Evolutionary conservation across 2,329 filamentous ascomycete species (phyloP), one percentile per base, ranked within the genome.

Genomic region (Gaeumannomyces tritici): DNA sequence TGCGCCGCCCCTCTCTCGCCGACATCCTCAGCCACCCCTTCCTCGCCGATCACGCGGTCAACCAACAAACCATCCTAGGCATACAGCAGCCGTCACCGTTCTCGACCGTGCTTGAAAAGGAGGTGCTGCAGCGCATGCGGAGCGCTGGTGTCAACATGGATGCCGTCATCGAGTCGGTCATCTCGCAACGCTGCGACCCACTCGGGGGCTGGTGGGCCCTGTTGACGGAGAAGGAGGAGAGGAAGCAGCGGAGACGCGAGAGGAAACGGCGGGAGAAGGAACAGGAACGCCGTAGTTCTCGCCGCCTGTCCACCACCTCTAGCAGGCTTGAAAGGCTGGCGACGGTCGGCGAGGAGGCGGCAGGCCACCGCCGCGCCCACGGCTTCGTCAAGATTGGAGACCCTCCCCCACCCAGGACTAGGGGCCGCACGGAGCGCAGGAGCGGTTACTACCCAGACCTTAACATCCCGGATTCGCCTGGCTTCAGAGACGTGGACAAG

Each of bases 131-230:
- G 65, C 85, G 95, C 28, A 97, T 99, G 93, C 89, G 90, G 64
- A 90, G 89, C 67, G 92, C 95, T 6, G 95, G 95, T 0, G 92
- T 98, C 28, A 90, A 98, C 70, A 95, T 96, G 63, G 95, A 99
- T 71, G 84, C 89, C 64, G 91, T 99, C 9, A 93, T 98, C 66
- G 93, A 98, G 72, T 96, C 95, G 69, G 95, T 99, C 3, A 75
- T 96, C 47, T 86, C 92, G 4, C 91, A 96, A 72, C 84, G 91
- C 66, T 98, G 95, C 71, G 93, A 99, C 74, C 84, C 89, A 7
- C 78, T 99, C 59, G 91, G 92, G 60, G 95, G 95, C 7, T 99
- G 95, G 95, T 99, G 95, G 95, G 90, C 91, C 3, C 76, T 99
- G 31, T 77, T 99, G 54, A 86, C 98, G 12, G 95, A 98, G 71